Evolutionary conservation across 768 basidiomycete genomes (phyloP).

Genomic region (Mycena galopus): DNA sequence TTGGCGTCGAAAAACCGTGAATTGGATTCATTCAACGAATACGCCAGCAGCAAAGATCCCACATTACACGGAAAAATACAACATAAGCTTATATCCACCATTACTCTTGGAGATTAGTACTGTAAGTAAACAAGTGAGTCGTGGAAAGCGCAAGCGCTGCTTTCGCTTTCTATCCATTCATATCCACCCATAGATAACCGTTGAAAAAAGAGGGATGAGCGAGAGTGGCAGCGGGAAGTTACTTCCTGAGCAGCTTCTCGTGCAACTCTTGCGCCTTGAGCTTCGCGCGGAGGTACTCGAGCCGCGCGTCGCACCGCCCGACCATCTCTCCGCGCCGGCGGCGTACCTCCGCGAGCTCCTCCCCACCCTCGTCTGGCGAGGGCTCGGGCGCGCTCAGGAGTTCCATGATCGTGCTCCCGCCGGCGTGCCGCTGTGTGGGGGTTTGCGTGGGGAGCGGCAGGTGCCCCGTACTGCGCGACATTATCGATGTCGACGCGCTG

Average conservation of each 20-base stretch:
- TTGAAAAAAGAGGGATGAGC: not conserved
- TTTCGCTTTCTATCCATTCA: conserved; percentile 3
- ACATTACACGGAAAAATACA: conserved; percentile 13
- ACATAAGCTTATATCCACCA: not conserved
- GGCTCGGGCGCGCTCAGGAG: conserved; percentile 12
- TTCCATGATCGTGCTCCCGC: conserved; percentile 39
- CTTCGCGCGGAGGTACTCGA: conserved; percentile 82
- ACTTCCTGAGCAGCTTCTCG: conserved; percentile 60
- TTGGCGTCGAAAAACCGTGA: too few species aligned
- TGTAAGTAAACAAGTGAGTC: not conserved
- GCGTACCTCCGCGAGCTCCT: conserved; percentile 74
- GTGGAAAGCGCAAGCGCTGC: not conserved
- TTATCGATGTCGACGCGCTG: conserved; percentile 19
- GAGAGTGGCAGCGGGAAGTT: not conserved
- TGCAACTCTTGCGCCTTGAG: conserved; percentile 82
- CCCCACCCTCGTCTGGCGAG: conserved; percentile 50
- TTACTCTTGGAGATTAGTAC: conserved; percentile 16
- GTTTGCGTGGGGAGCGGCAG: conserved; percentile 53
- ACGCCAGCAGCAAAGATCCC: not conserved
- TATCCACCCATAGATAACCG: not conserved
- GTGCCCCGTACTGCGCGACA: conserved; percentile 59
- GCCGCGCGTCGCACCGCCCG: conserved; percentile 74
- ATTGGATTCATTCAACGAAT: too few species aligned
- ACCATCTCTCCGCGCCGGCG: conserved; percentile 75
- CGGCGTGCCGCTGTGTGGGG: conserved; percentile 36